Conservation (phyloP, 1,284 basidiomycete species). For the Singerocomus inundabilis region DNA sequence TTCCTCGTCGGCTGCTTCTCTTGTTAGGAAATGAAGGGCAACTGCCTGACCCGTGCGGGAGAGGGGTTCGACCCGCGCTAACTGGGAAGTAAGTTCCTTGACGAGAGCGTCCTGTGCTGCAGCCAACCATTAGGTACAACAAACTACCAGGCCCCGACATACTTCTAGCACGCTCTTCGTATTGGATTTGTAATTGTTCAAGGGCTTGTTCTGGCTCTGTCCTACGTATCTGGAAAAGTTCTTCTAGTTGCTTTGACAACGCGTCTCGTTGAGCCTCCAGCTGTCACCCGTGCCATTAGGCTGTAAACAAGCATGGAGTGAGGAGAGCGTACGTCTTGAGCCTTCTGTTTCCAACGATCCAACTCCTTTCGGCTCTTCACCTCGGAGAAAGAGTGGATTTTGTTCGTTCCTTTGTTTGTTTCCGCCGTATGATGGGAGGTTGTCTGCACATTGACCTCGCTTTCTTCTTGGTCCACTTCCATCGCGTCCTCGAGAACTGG, state of each 20-base stretch:
- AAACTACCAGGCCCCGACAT: constrained; percentile 12
- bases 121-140: constrained; percentile 8
- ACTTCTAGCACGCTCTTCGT: constrained; percentile 54
- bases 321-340: constrained; percentile 23
- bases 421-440: background rate
- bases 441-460: constrained; percentile 3
- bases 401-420: constrained; percentile 9
- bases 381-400: constrained; percentile 13
- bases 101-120: constrained; percentile 59
- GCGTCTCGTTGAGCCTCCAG: constrained; percentile 46
- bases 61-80: constrained; percentile 53
- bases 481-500: constrained; percentile 12
- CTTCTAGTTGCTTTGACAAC: constrained; percentile 54
- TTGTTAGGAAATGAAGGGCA: constrained; percentile 63
- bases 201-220: constrained; percentile 63
- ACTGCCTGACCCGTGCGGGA: constrained; percentile 47
- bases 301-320: background rate
- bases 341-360: constrained; percentile 33
- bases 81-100: constrained; percentile 52
- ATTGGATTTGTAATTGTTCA: constrained; percentile 45
- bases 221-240: constrained; percentile 50
- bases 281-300: constrained; percentile 28
- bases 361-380: constrained; percentile 23
- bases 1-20: constrained; percentile 70
- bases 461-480: constrained; percentile 20